Evolutionary conservation across 2,329 filamentous ascomycete genomes (phyloP), one percentile per base, ranked within the genome.

Genomic region (Calonectria ilicicola): DNA sequence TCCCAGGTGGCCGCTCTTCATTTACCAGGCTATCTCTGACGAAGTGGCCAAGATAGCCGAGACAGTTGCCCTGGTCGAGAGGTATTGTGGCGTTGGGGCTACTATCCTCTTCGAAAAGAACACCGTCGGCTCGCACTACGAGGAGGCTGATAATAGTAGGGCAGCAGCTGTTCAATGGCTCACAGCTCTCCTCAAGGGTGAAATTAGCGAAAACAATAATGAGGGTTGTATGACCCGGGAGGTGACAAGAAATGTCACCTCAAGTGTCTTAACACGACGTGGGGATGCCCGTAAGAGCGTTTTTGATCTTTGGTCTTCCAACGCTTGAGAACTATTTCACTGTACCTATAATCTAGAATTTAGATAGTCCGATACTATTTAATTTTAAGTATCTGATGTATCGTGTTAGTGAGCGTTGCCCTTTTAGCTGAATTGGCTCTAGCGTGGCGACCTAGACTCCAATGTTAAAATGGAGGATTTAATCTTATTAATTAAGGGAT

Each of bases 51-150:
- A 74, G 0, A 63, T 79, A 1, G 4, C 3, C 0, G 72, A 79
- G 17, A 78, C 78, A 0, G 78, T 77, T 15, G 74, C 29, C 0
- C 46, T 79, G 15, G 42, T 79, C 4, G 47, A 78, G n/a, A 46
- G 70, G 23, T 79, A 75, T 38, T 79, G 78, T 4, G 19, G 21
- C 0, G 64, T 77, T 0, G 78, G 78, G 0, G 78, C 75, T 0
- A 77, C 77, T 14, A 78, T 79, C 3, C 3, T 79, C 5, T 79
- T 77, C 15, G 51, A 79, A n/a, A 58, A 75, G 7, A 79, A 79
- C 14, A 44, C 74, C 2, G 70, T 76, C 2, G 77, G 76, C 1
- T 53, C 65, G 0, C 77, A 79, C 29, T 21, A 65, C 0, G 38
- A 78, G 12, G 77, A 79, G 44, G 67, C 64, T 0, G 8, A 15